Conservation (phyloP, 2,329 filamentous ascomycete species). For the Meredithiella fracta region DNA sequence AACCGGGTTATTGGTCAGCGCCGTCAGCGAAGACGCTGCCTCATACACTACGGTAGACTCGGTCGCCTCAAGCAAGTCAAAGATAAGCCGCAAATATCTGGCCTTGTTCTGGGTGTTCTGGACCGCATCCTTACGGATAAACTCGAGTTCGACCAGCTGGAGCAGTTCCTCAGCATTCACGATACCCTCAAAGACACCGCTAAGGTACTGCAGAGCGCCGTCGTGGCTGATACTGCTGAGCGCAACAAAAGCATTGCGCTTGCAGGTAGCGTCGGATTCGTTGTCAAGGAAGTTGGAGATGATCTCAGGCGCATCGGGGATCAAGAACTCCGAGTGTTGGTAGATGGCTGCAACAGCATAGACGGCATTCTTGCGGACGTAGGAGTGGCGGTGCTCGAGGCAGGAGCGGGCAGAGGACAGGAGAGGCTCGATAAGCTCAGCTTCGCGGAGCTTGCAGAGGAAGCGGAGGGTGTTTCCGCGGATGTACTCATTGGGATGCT, state of each 20-base stretch:
- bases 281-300: constrained; percentile 76
- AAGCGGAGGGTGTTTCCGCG: constrained; percentile 96
- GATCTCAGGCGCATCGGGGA: constrained; percentile 88
- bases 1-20: constrained; percentile 88
- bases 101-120: constrained; percentile 93
- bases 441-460: constrained; percentile 86
- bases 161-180: constrained; percentile 87
- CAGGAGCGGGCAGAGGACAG: constrained; percentile 83
- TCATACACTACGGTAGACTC: constrained; percentile 95
- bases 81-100: constrained; percentile 83
- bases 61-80: constrained; percentile 83
- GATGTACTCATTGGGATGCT: constrained; percentile 96
- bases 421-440: constrained; percentile 89
- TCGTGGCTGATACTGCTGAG: constrained; percentile 84
- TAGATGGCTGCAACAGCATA: constrained; percentile 88
- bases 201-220: constrained; percentile 75
- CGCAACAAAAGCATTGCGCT: constrained; percentile 91
- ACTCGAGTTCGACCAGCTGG: constrained; percentile 86
- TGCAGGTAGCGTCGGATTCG: constrained; percentile 90
- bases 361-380: constrained; percentile 95
- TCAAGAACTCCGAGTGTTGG: constrained; percentile 75
- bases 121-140: constrained; percentile 93
- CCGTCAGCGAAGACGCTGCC: constrained; percentile 84
- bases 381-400: constrained; percentile 89
- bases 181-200: constrained; percentile 78